These are phyloP conservation scores for Argentina anserina DNA, from an alignment of 306 rosid species.

Conservation along the genomic window DNA sequence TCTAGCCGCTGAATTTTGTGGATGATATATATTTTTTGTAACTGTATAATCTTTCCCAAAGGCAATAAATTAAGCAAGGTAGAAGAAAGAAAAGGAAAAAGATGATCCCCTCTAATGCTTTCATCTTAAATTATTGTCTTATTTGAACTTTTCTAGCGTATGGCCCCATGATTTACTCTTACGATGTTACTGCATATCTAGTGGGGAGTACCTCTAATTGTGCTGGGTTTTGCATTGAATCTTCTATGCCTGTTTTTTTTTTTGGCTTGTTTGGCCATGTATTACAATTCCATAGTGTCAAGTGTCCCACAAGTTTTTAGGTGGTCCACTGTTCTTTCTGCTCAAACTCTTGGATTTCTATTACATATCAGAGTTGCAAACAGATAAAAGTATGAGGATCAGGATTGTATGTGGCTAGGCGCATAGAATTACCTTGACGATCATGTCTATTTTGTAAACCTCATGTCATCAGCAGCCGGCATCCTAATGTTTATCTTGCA, in stretches of 20 bases:
- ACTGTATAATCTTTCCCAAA: background rate
- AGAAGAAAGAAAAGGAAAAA: too few relatives aligned
- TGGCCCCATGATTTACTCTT: background rate
- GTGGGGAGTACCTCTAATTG: too few relatives aligned
- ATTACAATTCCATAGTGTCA: background rate
- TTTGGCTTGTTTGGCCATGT: background rate
- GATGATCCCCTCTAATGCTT: background rate
- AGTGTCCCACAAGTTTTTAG: background rate
- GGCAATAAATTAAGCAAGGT: background rate
- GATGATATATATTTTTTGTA: background rate
- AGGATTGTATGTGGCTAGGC: background rate
- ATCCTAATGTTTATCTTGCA: background rate
- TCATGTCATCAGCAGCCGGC: background rate
- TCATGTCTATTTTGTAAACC: background rate
- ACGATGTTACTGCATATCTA: background rate
- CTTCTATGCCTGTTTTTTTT: background rate
- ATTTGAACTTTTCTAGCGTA: background rate
- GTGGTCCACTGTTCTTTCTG: background rate
- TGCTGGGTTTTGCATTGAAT: background rate
- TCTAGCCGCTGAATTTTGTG: background rate
- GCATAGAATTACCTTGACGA: background rate
- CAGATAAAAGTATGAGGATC: background rate
- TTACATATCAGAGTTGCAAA: background rate
- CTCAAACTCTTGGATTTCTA: background rate
- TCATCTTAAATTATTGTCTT: background rate